Evolutionary conservation across 805 yeast species (phyloP), one percentile per base, ranked within the genome.

Genomic region (Kodamaea jinghongensis): DNA sequence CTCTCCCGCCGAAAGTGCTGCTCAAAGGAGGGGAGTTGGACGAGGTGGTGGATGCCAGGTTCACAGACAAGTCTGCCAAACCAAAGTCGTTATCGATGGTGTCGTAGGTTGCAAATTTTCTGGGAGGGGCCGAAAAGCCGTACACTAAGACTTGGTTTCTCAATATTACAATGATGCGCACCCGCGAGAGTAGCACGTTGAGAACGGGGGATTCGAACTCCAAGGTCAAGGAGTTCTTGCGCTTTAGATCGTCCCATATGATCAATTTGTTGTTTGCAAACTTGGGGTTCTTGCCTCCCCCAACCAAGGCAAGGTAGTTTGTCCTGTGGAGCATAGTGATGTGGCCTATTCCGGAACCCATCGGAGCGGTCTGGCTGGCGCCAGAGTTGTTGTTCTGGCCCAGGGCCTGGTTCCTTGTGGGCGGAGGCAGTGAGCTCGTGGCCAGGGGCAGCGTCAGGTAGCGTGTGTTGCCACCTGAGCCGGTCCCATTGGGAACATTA

Each of bases 211-310:
- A 76, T 70, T 76, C 73, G 56, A 90, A 88, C 56, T 86, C 93
- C 43, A 93, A 63, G 27, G 75, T 74, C 13, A 87, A 68, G 3
- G 90, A 83, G 20, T 81, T 81, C 48, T 80, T 81, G 46, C 82
- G 75, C 60, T 86, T 86, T 44, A 86, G 61, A 58, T 91, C 98
- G 61, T 91, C 97, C 96, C 96, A 93, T 12, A 91, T 81, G 26
- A 88, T 74, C 28, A 89, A 76, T 58, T 85, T 86, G 63, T 86
- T 87, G 49, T 78, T 71, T 1, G 96, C 85, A 52, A 79, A 86
- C 45, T 78, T 73, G 15, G 96, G 96, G 43, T 73, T 74, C 46
- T 75, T 72, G 1, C 96, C 96, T 12, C 96, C 96, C 1, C 97
- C 96, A 0, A 89, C 86, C 31, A 93, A 63, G 1, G 91, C 96